A percentile compares a stretch with the other conserved stretches of the same genome.
Conservation (phyloP, 306 rosid genomes). For the Macrotyloma uniflorum region DNA sequence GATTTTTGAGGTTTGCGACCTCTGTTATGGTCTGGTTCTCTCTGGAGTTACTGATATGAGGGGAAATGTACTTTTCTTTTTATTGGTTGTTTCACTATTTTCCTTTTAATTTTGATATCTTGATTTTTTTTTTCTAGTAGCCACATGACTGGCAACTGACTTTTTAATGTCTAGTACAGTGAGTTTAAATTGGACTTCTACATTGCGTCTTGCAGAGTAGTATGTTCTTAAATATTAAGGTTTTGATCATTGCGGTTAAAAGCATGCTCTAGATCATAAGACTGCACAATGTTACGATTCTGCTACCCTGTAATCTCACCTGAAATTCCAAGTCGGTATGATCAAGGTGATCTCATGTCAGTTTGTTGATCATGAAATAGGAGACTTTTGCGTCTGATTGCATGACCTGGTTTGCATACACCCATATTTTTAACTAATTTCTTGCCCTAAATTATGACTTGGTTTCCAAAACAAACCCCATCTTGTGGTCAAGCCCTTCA, state of each 20-base stretch:
- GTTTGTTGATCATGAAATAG: not conserved
- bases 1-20: not conserved
- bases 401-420: not conserved
- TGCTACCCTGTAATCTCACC: not conserved
- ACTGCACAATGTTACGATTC: too few relatives aligned
- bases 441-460: not conserved
- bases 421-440: not conserved
- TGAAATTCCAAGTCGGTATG: not conserved
- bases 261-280: too few relatives aligned
- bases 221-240: too few relatives aligned
- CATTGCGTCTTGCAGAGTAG: too few relatives aligned
- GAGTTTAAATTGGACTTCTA: conserved; percentile 13
- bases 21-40: not conserved
- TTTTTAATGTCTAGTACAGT: not conserved
- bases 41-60: not conserved
- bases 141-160: not conserved
- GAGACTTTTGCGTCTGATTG: not conserved
- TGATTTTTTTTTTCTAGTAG: not conserved
- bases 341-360: not conserved
- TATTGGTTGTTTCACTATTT: not conserved
- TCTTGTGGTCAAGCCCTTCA: not conserved
- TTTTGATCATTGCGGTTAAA: too few relatives aligned
- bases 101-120: not conserved
- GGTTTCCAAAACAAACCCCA: not conserved
- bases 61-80: not conserved